Base-by-base conservation (phyloP, 495 filamentous ascomycete species). In the Penicillium nucicola region DNA sequence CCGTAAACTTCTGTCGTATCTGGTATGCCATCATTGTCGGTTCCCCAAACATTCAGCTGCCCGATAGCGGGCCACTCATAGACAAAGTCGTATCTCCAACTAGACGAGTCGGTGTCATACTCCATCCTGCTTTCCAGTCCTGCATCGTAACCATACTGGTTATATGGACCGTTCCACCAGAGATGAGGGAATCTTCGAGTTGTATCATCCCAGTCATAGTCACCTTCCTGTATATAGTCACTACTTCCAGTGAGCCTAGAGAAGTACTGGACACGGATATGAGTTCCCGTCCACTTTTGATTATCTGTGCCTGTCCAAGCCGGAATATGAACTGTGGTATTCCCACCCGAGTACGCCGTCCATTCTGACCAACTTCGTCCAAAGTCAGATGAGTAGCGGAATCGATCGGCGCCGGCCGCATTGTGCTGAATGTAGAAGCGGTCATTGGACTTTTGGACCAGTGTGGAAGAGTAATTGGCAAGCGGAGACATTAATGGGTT, bases 211-310 rank as follows among this genome's bases (percentile, higher is more conserved):
- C 70, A 71, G 13, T 42, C 59, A 42, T 77, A 59, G 59, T 86
- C 83, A 28, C 76, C 77, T 54, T 85, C 77, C 54, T 84, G 82
- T 11, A 78, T 58, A 45, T 83, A 77, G 44, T 76, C 72, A 41
- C 78, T 81, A 41, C 79, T 84, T 1, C 81, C 84, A 11, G 79
- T 72, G 14, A 78, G 67, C 42, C 75, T 68, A 49, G 79, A 83
- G 74, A 75, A 87, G 60, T 87, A 87, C 50, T 85, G 81, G 10
- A 83, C 74, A 11, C 71, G 70, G 12, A 87, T 62, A 55, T 87
- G 84, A 14, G 82, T 71, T 41, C 81, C 84, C 10, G 72, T 45
- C 84, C 84, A 87, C 6, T 61, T 67, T 60, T 85, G 83, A 5
- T 61, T 42, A 11, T 72, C 64, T 0, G 77, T 80, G 14, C 82